Conservation (phyloP, 2,329 filamentous ascomycete species). For the Clonostachys sp. region DNA sequence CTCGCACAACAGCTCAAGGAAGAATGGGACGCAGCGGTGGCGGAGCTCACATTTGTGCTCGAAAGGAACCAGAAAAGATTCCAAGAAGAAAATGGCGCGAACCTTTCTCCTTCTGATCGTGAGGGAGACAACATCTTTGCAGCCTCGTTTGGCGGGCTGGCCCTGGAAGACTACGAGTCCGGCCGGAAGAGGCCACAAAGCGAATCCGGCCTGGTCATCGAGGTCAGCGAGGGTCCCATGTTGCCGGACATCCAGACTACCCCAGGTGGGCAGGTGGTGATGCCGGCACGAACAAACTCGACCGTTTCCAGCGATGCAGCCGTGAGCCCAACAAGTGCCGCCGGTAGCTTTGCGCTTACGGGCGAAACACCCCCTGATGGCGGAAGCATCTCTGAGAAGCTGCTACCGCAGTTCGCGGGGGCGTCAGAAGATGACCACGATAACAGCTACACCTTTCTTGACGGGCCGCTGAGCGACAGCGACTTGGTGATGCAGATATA, state of each 20-base stretch:
- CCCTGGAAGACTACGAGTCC: slow-evolving; percentile 19
- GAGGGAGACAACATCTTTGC: slow-evolving; percentile 20
- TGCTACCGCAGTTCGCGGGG: neutral
- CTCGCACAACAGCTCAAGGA: slow-evolving; percentile 28
- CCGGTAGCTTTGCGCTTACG: slow-evolving; percentile 25
- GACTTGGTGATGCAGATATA: slow-evolving; percentile 27
- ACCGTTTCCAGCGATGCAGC: slow-evolving; percentile 27
- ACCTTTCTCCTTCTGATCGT: slow-evolving; percentile 4
- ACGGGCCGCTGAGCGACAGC: slow-evolving; percentile 21
- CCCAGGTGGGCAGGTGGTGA: slow-evolving; percentile 5
- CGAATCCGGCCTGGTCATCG: too few relatives aligned
- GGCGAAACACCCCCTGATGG: slow-evolving; percentile 29
- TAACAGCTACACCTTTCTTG: slow-evolving; percentile 19
- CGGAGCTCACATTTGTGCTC: slow-evolving; percentile 23
- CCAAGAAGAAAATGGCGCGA: slow-evolving; percentile 4
- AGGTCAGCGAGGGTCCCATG: neutral
- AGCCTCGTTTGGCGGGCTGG: slow-evolving; percentile 28
- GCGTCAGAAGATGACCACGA: slow-evolving; percentile 14
- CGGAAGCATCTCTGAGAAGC: slow-evolving; percentile 20
- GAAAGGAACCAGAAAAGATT: slow-evolving; percentile 24
- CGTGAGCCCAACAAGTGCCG: slow-evolving; percentile 26
- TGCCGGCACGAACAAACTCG: slow-evolving; percentile 17
- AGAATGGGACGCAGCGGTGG: slow-evolving; percentile 30
- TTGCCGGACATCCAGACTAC: slow-evolving; percentile 2
- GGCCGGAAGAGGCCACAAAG: slow-evolving; percentile 8